phyloP scores from a whole-genome alignment of 2,329 filamentous ascomycete genomes.

The Achaetomium macrosporum region DNA sequence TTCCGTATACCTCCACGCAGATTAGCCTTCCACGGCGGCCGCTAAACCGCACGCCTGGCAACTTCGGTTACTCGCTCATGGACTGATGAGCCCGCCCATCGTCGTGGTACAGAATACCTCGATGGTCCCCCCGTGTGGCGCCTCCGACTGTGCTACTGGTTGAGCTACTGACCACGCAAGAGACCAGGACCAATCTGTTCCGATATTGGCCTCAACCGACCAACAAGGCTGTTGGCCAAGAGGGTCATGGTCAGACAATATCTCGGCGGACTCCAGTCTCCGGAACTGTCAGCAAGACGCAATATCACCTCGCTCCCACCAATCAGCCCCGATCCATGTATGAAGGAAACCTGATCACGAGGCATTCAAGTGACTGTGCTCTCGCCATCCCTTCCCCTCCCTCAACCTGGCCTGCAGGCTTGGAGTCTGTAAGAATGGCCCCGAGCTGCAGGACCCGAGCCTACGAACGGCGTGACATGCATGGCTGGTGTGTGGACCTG shows the following conservation, averaged over 20 bases:
- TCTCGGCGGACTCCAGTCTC: constrained; percentile 2
- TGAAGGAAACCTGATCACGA: constrained; percentile 7
- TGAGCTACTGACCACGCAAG: constrained; percentile 18
- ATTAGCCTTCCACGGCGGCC: constrained; percentile 14
- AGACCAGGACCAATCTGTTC: constrained; percentile 20
- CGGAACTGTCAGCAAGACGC: background rate
- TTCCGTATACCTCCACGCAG: constrained; percentile 2
- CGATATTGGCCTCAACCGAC: constrained; percentile 16
- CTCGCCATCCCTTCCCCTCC: background rate
- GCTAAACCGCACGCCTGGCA: constrained; percentile 18
- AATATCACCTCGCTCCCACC: background rate
- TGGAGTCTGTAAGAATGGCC: constrained; percentile 19
- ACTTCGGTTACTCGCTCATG: constrained; percentile 11
- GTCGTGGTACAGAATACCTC: constrained; percentile 4
- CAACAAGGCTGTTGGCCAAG: constrained; percentile 2
- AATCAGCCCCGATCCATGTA: background rate
- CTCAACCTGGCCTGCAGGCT: constrained; percentile 5
- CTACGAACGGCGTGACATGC: constrained; percentile 2
- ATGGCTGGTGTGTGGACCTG: background rate
- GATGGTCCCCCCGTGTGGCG: constrained; percentile 4
- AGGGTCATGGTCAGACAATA: background rate
- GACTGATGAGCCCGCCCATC: background rate
- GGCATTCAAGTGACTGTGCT: constrained; percentile 7
- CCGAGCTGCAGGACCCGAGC: constrained; percentile 10
- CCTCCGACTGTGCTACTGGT: constrained; percentile 11